Evolutionary conservation across 352 stramenopile genomes (phyloP), one percentile per base, ranked within the genome.

Genomic region (Hyphochytrium catenoides): DNA sequence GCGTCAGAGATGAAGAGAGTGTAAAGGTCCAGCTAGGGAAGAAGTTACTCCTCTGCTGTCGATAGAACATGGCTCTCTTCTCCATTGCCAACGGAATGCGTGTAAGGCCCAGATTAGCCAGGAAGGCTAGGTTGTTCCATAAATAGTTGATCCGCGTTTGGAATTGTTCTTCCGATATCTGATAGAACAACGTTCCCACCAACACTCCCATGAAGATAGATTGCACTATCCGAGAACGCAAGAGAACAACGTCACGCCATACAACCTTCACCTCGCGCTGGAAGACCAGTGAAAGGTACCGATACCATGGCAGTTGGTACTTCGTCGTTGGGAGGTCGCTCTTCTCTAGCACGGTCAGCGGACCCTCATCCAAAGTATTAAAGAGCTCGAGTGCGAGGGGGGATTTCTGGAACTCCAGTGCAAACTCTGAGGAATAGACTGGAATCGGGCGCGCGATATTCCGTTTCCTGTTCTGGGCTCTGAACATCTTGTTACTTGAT

Each of bases 1-100:
- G 31, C 4, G 34, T 8, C 14, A 46, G 7, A 33, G 17, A 39
- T 21, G 39, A 31, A 8, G 39, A 39, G 6, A 41, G 20, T 12
- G 30, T 26, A 19, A 34, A 42, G 17, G 39, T 46, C 30, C 22
- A 46, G 4, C 38, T 22, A 18, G 33, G 39, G 16, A 46, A 46
- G 39, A 46, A 46, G 12, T 46, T 20, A 25, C 31, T 23, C 14
- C 21, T n/a, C 9, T 21, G 19, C 31, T 46, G 39, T 17, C 68
- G 65, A 48, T 70, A 70, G 29, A 64, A 51, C 17, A 70, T 56
- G 9, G 33, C 30, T 8, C 55, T 40, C 18, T 36, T 40, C 33
- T 52, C 46, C 12, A 61, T 33, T 34, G 52, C 47, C 29, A 54
- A 43, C 12, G 49, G 47, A 21, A 11, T 33, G 44, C n/a, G 54